Evolutionary conservation across 768 basidiomycete species (phyloP).

Genomic region (Xerocomus potaroensis): DNA sequence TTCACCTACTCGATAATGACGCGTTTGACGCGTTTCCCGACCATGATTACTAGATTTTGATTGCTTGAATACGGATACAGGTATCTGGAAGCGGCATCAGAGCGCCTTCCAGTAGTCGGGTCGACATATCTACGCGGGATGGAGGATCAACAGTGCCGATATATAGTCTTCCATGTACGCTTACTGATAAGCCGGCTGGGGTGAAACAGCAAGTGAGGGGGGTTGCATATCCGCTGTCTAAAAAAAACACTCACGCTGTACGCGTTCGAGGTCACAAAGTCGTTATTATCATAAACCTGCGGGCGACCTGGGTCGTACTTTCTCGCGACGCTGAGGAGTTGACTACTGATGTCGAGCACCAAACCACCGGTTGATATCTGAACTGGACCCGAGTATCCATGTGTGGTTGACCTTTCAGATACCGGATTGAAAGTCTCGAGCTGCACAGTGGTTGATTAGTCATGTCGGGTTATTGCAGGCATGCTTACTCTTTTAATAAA

Average conservation of each 20-base stretch:
- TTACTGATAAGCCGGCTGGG: conserved; percentile 18
- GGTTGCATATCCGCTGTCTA: background rate
- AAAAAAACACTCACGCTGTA: conserved; percentile 19
- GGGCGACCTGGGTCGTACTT: conserved; percentile 45
- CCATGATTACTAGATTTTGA: conserved; percentile 28
- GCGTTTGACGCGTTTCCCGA: conserved; percentile 33
- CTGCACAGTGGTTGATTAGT: background rate
- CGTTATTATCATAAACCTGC: conserved; percentile 44
- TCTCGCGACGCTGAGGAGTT: conserved; percentile 45
- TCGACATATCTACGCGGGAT: conserved; percentile 50
- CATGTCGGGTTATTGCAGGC: no score
- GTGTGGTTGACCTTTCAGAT: conserved; percentile 19
- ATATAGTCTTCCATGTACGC: background rate
- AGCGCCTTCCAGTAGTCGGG: conserved; percentile 32
- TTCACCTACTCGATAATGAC: conserved; percentile 36
- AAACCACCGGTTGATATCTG: conserved; percentile 17
- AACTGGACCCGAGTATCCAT: conserved; percentile 34
- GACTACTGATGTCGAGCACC: conserved; percentile 25
- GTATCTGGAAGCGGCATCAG: conserved; percentile 31
- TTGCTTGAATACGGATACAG: conserved; percentile 33
- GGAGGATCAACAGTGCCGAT: background rate
- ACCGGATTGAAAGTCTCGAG: conserved; percentile 33
- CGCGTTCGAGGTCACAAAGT: conserved; percentile 29
- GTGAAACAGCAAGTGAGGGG: background rate
- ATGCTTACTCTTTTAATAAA: conserved; percentile 40